These are phyloP conservation scores for Polyporus tsugae DNA, from an alignment of 1,284 basidiomycete species.

Conservation along the genomic window DNA sequence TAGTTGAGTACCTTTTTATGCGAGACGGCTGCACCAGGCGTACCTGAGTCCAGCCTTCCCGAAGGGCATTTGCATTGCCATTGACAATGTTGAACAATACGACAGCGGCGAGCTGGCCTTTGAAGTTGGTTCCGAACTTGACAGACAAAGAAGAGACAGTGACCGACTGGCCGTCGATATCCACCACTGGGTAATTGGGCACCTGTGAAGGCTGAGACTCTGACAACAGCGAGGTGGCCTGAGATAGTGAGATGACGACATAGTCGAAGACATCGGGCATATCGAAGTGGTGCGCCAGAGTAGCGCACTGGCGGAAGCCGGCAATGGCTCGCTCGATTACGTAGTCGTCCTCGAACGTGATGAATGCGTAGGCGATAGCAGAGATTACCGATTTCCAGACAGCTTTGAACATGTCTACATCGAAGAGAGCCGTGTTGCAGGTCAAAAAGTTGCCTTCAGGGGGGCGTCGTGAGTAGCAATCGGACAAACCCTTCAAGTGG, in stretches of 20 bases:
- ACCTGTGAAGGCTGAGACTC: slow-evolving; percentile 77
- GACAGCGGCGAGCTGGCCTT: slow-evolving; percentile 96
- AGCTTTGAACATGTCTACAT: slow-evolving; percentile 91
- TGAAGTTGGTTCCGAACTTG: slow-evolving; percentile 95
- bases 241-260: slow-evolving; percentile 91
- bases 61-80: slow-evolving; percentile 93
- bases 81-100: slow-evolving; percentile 98
- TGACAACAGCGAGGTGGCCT: slow-evolving; percentile 85
- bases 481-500: background rate
- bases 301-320: slow-evolving; percentile 96
- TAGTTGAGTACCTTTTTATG: background rate
- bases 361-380: slow-evolving; percentile 92
- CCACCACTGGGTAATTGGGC: slow-evolving; percentile 89
- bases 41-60: slow-evolving; percentile 94
- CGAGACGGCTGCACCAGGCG: slow-evolving; percentile 1
- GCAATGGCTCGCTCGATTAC: slow-evolving; percentile 94
- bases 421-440: slow-evolving; percentile 84
- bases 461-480: slow-evolving; percentile 1
- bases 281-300: slow-evolving; percentile 88
- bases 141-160: slow-evolving; percentile 94
- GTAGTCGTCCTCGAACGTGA: slow-evolving; percentile 96
- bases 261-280: slow-evolving; percentile 97
- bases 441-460: slow-evolving; percentile 76
- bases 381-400: slow-evolving; percentile 94
- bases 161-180: slow-evolving; percentile 89